phyloP scores from a whole-genome alignment of 352 stramenopile species.

The Pythium rhizo-oryzae region DNA sequence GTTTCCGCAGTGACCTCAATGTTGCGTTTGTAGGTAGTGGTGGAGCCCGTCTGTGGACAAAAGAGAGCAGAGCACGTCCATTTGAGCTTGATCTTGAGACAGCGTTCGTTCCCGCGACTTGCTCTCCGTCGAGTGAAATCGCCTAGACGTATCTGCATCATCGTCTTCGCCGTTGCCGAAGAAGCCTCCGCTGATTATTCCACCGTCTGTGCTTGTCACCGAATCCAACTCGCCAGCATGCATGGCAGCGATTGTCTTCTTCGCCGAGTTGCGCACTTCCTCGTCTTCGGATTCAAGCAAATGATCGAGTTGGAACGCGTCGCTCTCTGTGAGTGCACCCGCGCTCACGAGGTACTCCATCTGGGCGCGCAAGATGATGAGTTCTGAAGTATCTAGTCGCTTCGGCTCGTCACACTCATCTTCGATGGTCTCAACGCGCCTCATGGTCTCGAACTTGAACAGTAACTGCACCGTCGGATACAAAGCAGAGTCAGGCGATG shows the following conservation, averaged over 20 bases:
- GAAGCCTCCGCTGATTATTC: slow-evolving; percentile 43
- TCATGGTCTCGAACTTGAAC: slow-evolving; percentile 27
- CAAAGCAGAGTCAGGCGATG: slow-evolving; percentile 27
- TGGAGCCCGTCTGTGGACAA: slow-evolving; percentile 74
- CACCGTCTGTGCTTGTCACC: slow-evolving; percentile 7
- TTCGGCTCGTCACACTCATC: not conserved
- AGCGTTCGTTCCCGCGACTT: slow-evolving; percentile 25
- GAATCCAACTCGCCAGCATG: slow-evolving; percentile 54
- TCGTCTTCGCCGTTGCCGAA: slow-evolving; percentile 20
- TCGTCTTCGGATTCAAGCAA: slow-evolving; percentile 59
- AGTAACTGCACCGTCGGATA: slow-evolving; percentile 40
- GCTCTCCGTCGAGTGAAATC: slow-evolving; percentile 22
- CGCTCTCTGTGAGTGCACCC: slow-evolving; percentile 55
- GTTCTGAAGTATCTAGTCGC: slow-evolving; percentile 6
- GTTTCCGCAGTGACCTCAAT: slow-evolving; percentile 44
- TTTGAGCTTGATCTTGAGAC: slow-evolving; percentile 40
- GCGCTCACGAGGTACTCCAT: slow-evolving; percentile 78
- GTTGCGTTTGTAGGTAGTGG: slow-evolving; percentile 65
- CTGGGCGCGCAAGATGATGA: slow-evolving; percentile 69
- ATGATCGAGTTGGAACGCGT: slow-evolving; percentile 75
- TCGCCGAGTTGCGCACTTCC: slow-evolving; percentile 45
- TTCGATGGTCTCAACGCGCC: not conserved
- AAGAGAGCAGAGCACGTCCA: slow-evolving; percentile 83
- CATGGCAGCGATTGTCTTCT: slow-evolving; percentile 64
- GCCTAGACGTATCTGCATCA: not conserved